Percentiles rank a stretch among this genome's conserved stretches.
phyloP scores from a whole-genome alignment of 805 yeast genomes.

The Candida fluviatilis region DNA sequence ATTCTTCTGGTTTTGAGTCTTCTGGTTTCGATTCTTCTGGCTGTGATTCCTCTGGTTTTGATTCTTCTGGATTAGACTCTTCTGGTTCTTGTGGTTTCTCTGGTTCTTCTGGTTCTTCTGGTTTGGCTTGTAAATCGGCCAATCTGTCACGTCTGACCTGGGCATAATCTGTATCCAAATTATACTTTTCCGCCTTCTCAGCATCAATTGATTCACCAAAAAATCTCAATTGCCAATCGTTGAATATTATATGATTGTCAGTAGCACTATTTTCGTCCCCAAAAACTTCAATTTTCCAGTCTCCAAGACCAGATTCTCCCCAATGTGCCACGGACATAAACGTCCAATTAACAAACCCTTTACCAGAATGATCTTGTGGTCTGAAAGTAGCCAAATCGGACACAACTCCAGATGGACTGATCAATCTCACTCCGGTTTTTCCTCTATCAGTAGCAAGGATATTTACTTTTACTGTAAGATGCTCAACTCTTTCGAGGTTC shows the following conservation, averaged over 20 bases:
- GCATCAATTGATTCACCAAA: slow-evolving; percentile 80
- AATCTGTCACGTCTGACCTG: slow-evolving; percentile 28
- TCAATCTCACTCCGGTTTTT: slow-evolving; percentile 54
- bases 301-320: slow-evolving; percentile 81
- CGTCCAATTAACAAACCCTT: slow-evolving; percentile 78
- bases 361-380: slow-evolving; percentile 46
- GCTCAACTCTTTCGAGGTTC: slow-evolving; percentile 75
- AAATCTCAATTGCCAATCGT: slow-evolving; percentile 70
- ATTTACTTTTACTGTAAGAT: slow-evolving; percentile 76
- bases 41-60: slow-evolving; percentile 2
- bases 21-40: slow-evolving; percentile 1
- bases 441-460: slow-evolving; percentile 69
- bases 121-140: slow-evolving; percentile 7
- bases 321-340: slow-evolving; percentile 98
- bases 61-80: neutral
- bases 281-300: slow-evolving; percentile 70
- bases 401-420: slow-evolving; percentile 70
- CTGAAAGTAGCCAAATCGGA: slow-evolving; percentile 75
- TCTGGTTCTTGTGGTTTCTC: slow-evolving; percentile 2
- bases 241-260: slow-evolving; percentile 36
- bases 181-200: slow-evolving; percentile 53
- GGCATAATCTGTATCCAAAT: slow-evolving; percentile 47
- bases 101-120: neutral
- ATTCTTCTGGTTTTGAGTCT: neutral
- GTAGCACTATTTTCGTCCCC: slow-evolving; percentile 33